Evolutionary conservation across 441 rosid genomes (phyloP), one percentile per base, ranked within the genome.

Genomic region (Rhodomyrtus psidioides): DNA sequence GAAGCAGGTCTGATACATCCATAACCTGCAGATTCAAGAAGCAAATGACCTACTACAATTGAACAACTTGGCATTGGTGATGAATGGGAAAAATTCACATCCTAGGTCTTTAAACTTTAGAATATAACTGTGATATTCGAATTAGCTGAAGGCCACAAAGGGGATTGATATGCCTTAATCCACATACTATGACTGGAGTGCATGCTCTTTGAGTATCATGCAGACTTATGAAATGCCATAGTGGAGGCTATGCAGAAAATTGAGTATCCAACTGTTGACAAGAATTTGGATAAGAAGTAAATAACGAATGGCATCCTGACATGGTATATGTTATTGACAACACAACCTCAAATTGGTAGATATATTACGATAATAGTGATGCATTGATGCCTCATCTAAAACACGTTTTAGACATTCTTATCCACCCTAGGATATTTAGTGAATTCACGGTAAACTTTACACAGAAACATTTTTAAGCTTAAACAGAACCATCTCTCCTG

Each of bases 1-100:
- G 93, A 62, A 94, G 93, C 86, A 83, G 85, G 83, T 95, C 94
- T 84, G 99, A 91, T 88, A 96, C 83, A 91, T 97, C 98, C 84
- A 89, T 75, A 87, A 94, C 91, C 99, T 97, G 88, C 58, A 79
- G 53, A 88, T 70, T 70, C 8, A 5, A 70, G 79, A 70, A 70
- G 79, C 51, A 70, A 70, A 39, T 70, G 51, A 23, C 51, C 51
- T 70, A 39, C 16, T 39, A 70, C 49, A 70, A 70, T 39, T 12
- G 79, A 39, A 70, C 79, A 70, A 70, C n/a, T 39, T 39, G n/a
- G n/a, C 49, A 44, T 10, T 70, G 51, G 79, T 39, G 16, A 39
- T 70, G 79, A 39, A 70, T 21, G 51, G 26, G 79, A 39, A 70
- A 70, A 39, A 21, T 39, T 70, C 79, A 70, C 79, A 70, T 70